Percentiles rank a stretch among this genome's conserved stretches.
phyloP scores from a whole-genome alignment of 2,329 filamentous ascomycete genomes.

The Alternaria triticina region DNA sequence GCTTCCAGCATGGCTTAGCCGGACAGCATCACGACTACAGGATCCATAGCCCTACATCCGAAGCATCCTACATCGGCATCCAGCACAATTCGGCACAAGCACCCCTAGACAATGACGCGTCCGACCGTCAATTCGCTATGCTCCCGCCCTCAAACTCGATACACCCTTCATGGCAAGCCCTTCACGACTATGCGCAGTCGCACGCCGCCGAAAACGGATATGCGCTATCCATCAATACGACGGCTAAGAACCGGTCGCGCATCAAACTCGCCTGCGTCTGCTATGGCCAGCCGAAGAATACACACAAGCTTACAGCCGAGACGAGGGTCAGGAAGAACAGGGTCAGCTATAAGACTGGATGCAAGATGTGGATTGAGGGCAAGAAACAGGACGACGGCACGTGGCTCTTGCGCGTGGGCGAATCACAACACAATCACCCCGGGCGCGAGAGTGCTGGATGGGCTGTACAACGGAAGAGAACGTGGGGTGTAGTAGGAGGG shows the following conservation, averaged over 20 bases:
- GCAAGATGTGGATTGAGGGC: constrained; percentile 46
- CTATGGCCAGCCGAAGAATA: constrained; percentile 46
- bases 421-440: constrained; percentile 39
- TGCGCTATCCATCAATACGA: constrained; percentile 45
- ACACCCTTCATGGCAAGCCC: constrained; percentile 37
- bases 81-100: constrained; percentile 11
- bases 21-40: constrained; percentile 1
- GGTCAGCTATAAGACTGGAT: constrained; percentile 44
- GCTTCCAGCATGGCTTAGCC: not conserved
- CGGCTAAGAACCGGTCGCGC: constrained; percentile 44
- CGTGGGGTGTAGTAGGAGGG: constrained; percentile 42
- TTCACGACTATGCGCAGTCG: constrained; percentile 41
- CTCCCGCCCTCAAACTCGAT: constrained; percentile 33
- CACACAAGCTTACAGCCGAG: constrained; percentile 45
- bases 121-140: constrained; percentile 37
- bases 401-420: constrained; percentile 40
- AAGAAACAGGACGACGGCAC: constrained; percentile 39
- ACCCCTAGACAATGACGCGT: constrained; percentile 17
- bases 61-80: not conserved
- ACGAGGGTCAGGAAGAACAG: constrained; percentile 43
- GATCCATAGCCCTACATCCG: not conserved
- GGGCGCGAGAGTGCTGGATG: constrained; percentile 37
- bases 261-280: constrained; percentile 47
- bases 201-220: constrained; percentile 45
- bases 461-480: constrained; percentile 43